Percentiles rank a stretch among this genome's conserved stretches.
These are phyloP conservation scores for Platismatia glauca DNA, from an alignment of 495 filamentous ascomycete genomes.

Conservation along the genomic window DNA sequence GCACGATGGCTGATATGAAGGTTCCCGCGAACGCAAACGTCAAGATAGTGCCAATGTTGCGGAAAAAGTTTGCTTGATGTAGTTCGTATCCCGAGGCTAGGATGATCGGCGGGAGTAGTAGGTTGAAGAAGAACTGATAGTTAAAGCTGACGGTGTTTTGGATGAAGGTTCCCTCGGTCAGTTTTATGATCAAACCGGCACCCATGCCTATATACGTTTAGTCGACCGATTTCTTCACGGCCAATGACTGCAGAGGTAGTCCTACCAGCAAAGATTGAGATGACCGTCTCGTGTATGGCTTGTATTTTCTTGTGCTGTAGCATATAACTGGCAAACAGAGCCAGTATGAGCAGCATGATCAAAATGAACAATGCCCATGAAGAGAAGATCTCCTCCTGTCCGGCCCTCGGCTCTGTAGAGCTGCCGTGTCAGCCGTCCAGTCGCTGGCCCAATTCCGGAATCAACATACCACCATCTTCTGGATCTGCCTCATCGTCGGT, in stretches of 20 bases:
- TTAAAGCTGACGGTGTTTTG: constrained; percentile 87
- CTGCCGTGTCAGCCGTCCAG: constrained; percentile 8
- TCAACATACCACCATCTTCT: constrained; percentile 40
- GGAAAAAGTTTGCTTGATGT: constrained; percentile 97
- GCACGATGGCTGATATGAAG: constrained; percentile 90
- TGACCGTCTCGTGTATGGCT: constrained; percentile 93
- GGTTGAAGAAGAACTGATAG: constrained; percentile 98
- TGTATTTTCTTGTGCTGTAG: constrained; percentile 92
- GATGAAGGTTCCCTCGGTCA: constrained; percentile 70
- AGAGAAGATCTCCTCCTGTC: constrained; percentile 80
- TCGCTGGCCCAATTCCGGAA: constrained; percentile 4
- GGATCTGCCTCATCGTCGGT: constrained; percentile 37
- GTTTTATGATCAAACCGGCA: constrained; percentile 78
- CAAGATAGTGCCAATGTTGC: constrained; percentile 93
- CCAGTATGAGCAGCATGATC: constrained; percentile 82
- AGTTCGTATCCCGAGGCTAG: constrained; percentile 94
- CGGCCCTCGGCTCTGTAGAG: constrained; percentile 47
- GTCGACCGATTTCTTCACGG: background rate
- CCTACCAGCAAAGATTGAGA: constrained; percentile 87
- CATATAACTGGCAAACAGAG: constrained; percentile 94
- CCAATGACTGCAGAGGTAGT: background rate
- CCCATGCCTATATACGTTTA: constrained; percentile 65
- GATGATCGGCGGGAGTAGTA: constrained; percentile 94
- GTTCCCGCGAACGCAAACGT: constrained; percentile 98
- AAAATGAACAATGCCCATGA: constrained; percentile 97